A percentile compares a stretch with the other conserved stretches of the same genome.
Evolutionary conservation across 805 yeast genomes (phyloP).

Genomic region (baker's yeast (Saccharomyces cerevisiae)): DNA sequence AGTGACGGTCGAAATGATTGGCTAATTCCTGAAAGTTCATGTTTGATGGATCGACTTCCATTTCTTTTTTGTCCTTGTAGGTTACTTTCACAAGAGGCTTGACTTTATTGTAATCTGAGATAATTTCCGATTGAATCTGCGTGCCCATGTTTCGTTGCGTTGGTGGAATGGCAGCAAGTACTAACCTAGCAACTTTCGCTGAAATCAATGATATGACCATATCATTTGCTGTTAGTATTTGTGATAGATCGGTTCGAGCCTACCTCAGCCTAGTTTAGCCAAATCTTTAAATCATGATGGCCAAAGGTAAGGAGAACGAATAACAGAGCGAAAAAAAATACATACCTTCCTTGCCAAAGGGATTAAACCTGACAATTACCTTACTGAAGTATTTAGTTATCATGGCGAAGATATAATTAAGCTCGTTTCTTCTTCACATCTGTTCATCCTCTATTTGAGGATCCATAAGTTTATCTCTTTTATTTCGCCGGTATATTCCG

Average conservation of each 20-base stretch:
- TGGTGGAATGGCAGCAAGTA: conserved; percentile 76
- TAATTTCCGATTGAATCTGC: conserved; percentile 53
- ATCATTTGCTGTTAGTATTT: neutral
- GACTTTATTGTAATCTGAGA: conserved; percentile 38
- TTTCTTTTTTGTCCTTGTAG: conserved; percentile 68
- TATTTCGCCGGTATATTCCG: neutral
- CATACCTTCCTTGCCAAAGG: conserved; percentile 57
- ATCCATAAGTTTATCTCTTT: neutral
- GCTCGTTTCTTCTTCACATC: no score
- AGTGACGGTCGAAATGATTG: conserved; percentile 68
- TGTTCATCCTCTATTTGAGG: neutral
- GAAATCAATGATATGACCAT: neutral
- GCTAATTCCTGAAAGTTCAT: conserved; percentile 53
- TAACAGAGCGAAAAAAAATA: conserved; percentile 1
- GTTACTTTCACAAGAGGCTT: conserved; percentile 64
- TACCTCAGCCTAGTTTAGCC: neutral
- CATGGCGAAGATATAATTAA: conserved; percentile 37
- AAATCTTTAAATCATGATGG: neutral
- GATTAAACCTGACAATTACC: conserved; percentile 71
- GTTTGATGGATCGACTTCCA: conserved; percentile 57
- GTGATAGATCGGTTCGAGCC: neutral
- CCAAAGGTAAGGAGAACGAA: neutral
- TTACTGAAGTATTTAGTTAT: conserved; percentile 83
- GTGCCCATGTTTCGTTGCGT: conserved; percentile 50
- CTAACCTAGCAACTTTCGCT: conserved; percentile 73